Evolutionary conservation across 345 rosid genomes (phyloP).

Genomic region (Mangifera indica): DNA sequence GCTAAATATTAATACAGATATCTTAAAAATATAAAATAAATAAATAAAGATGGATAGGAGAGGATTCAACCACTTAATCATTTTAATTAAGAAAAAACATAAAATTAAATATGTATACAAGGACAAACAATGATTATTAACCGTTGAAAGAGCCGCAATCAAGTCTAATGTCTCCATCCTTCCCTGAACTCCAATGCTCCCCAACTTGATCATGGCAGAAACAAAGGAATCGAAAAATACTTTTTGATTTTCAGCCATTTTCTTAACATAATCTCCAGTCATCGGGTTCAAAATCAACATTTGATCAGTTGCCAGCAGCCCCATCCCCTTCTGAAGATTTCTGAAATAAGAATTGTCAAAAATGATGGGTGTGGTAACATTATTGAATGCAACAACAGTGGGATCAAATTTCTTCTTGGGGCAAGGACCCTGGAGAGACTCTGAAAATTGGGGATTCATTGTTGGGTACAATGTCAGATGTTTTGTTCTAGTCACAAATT

Average conservation of each 20-base stretch:
- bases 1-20: no score
- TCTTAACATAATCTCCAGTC: constrained; percentile 9
- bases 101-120: no score
- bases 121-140: not conserved
- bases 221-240: constrained; percentile 15
- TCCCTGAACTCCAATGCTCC: constrained; percentile 3
- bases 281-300: not conserved
- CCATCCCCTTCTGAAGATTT: constrained; percentile 12
- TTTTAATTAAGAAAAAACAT: no score
- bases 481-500: constrained; percentile 15
- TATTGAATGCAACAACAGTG: constrained; percentile 8
- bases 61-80: not conserved
- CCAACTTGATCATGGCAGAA: constrained; percentile 13
- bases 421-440: not conserved
- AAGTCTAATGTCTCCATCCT: constrained; percentile 14
- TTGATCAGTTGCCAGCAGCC: constrained; percentile 14
- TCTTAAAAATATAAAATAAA: no score
- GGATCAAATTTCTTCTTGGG: constrained; percentile 7
- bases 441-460: constrained; percentile 15
- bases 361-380: constrained; percentile 1
- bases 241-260: constrained; percentile 2
- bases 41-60: not conserved
- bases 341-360: constrained; percentile 20
- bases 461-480: constrained; percentile 19
- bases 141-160: constrained; percentile 15